phyloP scores from a whole-genome alignment of 805 yeast genomes.

The Teunomyces stri region DNA sequence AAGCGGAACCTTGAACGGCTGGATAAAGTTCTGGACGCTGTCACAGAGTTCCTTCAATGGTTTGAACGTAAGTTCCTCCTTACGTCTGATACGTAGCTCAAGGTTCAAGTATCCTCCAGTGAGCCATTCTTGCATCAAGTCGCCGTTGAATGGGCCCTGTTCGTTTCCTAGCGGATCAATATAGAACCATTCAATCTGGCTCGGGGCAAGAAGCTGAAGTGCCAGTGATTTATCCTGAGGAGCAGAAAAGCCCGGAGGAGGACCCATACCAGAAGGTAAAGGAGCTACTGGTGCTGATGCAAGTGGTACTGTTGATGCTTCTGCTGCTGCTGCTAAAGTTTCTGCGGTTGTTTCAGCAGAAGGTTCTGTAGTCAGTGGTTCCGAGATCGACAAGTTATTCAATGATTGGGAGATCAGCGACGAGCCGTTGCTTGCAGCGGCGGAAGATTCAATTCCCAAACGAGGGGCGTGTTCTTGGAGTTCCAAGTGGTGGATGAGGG shows the following conservation, averaged over 20 bases:
- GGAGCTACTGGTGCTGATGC: not conserved
- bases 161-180: conserved; percentile 65
- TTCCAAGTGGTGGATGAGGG: conserved; percentile 37
- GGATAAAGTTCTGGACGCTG: conserved; percentile 44
- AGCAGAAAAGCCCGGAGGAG: conserved; percentile 11
- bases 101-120: conserved; percentile 54
- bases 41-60: conserved; percentile 54
- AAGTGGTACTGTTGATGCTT: too few species aligned
- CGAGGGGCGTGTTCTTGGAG: conserved; percentile 16
- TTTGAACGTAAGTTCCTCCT: conserved; percentile 49
- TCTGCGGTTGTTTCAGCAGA: not conserved
- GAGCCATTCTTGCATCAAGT: conserved; percentile 78
- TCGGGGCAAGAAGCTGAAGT: conserved; percentile 30
- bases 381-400: not conserved
- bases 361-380: not conserved
- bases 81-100: conserved; percentile 57
- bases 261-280: not conserved
- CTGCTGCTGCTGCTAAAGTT: too few species aligned
- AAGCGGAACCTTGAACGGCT: conserved; percentile 63
- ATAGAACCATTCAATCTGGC: conserved; percentile 63
- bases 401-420: not conserved
- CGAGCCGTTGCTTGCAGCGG: not conserved
- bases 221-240: not conserved
- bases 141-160: conserved; percentile 81
- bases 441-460: not conserved